Evolutionary conservation across 306 rosid species (phyloP).

Genomic region (Quercus aquifolioides): DNA sequence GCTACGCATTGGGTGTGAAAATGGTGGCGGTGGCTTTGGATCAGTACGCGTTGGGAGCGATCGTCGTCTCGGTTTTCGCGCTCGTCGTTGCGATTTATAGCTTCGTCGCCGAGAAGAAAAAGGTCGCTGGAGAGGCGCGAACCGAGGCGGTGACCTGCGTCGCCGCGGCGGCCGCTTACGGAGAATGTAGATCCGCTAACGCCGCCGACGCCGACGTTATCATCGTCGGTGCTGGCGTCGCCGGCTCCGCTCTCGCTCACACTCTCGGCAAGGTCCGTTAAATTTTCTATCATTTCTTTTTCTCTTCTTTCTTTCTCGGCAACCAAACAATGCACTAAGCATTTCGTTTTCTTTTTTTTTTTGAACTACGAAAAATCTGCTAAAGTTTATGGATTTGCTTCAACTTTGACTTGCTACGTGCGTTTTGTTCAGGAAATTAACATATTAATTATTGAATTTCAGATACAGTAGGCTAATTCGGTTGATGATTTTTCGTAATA

Average conservation of each 20-base stretch:
- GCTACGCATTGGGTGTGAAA: slow-evolving; percentile 2
- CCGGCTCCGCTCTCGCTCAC: slow-evolving; percentile 91
- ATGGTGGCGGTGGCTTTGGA: slow-evolving; percentile 35
- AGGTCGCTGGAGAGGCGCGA: slow-evolving; percentile 1
- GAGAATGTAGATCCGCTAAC: slow-evolving; percentile 56
- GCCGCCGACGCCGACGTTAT: slow-evolving; percentile 54
- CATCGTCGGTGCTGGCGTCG: slow-evolving; percentile 96
- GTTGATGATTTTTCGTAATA: not conserved
- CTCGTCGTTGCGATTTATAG: slow-evolving; percentile 33
- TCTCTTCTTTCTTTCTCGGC: not conserved
- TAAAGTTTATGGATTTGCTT: not conserved
- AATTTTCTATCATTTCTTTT: not conserved
- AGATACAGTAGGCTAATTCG: not conserved
- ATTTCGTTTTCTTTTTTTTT: not conserved
- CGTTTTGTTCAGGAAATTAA: not conserved
- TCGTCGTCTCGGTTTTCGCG: slow-evolving; percentile 38
- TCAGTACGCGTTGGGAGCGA: slow-evolving; percentile 46
- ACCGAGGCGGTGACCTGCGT: slow-evolving; percentile 33
- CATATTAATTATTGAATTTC: too few species aligned
- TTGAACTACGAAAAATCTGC: not conserved
- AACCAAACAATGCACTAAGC: not conserved
- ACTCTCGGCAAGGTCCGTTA: slow-evolving; percentile 79
- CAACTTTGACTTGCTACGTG: not conserved
- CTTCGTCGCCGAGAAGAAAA: slow-evolving; percentile 24
- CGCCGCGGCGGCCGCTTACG: slow-evolving; percentile 37